Evolutionary conservation across 352 stramenopile species (phyloP), one percentile per base, ranked within the genome.

Genomic region (Elongisporangium prolatum): DNA sequence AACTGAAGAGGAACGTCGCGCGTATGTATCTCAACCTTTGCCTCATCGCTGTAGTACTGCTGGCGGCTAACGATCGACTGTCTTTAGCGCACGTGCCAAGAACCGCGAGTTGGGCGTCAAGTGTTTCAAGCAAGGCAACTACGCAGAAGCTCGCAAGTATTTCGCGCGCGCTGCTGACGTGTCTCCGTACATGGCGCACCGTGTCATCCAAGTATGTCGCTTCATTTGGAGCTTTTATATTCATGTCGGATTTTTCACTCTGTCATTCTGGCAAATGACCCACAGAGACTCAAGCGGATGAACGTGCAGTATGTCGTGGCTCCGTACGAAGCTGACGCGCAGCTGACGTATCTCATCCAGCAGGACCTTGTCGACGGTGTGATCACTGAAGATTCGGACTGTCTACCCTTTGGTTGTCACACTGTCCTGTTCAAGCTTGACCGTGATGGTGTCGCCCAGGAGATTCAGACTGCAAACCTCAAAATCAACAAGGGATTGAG

Each of bases 301-400:
- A 81, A 77, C 10, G 82, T 99, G 34, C 47, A 78, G 6, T 98
- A 95, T 61, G 68, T 99, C 5, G 96, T 99, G 4, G 96, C 97
- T 9, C 97, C 97, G 9, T 99, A 99, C 65, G 97, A 99, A 77
- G 97, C 97, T 13, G 97, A 99, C 61, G 96, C 97, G 3, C 96
- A 99, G 73, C 81, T 99, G 56, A 93, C 95, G 3, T 98, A 88
- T 64, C 68, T 99, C 22, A 75, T 80, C 37, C 80, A 82, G 56
- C 67, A 74, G 21, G 72, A 75, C 8, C 59, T 96, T n/a, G 87
- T 95, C 14, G 91, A 99, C 58, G 84, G 85, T 38, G 93, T 99
- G 40, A 95, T 99, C 51, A 96, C 93, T 8, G 97, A 99, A 69
- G 97, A 99, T 63, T 97, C 89, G 28, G 97, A 99, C 66, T 95